These are phyloP conservation scores for Candida loeiensis DNA, from an alignment of 805 yeast genomes.

Conservation along the genomic window DNA sequence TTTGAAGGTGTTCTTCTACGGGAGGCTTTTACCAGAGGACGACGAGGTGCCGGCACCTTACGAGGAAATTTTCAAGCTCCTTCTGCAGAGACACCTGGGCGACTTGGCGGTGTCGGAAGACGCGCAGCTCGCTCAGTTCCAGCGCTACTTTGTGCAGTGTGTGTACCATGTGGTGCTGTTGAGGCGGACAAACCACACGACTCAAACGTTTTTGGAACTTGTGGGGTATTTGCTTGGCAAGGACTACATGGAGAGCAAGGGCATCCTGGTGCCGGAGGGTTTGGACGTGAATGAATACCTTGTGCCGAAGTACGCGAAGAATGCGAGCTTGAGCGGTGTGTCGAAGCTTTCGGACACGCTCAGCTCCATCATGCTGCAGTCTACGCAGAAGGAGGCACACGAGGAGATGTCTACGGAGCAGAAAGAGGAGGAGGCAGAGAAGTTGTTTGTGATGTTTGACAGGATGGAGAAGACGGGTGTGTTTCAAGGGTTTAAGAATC, in stretches of 20 bases:
- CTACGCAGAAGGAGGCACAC: background rate
- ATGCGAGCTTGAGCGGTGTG: conserved; percentile 2
- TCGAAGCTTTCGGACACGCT: conserved; percentile 2
- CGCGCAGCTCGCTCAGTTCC: conserved; percentile 5
- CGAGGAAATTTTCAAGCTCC: conserved; percentile 11
- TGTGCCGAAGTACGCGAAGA: conserved; percentile 15
- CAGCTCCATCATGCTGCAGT: conserved; percentile 1
- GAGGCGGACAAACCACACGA: background rate
- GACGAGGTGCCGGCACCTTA: conserved; percentile 7
- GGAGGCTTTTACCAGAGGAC: background rate
- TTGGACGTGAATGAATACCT: conserved; percentile 15
- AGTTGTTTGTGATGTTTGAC: conserved; percentile 39
- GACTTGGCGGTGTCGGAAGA: conserved; percentile 1
- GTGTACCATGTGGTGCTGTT: conserved; percentile 16
- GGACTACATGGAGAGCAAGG: conserved; percentile 14
- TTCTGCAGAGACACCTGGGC: conserved; percentile 8
- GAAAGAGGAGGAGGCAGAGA: conserved; percentile 43
- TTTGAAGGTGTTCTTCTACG: background rate
- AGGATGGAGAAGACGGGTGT: conserved; percentile 36
- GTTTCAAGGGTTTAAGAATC: conserved; percentile 36
- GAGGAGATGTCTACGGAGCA: conserved; percentile 37
- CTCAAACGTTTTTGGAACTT: conserved; percentile 15
- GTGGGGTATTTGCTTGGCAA: conserved; percentile 20
- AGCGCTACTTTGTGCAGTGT: conserved; percentile 6
- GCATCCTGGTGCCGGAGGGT: conserved; percentile 13